Conservation (phyloP, 148 eudicot species). For the Dysphania ambrosioides region DNA sequence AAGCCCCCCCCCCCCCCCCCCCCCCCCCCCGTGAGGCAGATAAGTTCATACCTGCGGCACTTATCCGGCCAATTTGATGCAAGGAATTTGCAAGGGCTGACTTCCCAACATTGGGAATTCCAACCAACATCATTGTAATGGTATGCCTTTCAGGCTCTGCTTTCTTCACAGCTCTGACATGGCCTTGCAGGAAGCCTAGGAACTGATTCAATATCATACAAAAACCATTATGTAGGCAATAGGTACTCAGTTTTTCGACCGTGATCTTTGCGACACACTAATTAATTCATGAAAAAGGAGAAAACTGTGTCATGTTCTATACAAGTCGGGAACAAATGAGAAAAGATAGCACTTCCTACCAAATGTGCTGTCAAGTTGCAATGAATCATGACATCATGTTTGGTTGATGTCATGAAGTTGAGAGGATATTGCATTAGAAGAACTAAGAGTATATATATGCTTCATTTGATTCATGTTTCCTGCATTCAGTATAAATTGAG, state of each 20-base stretch:
- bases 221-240: not conserved
- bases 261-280: not conserved
- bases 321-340: no score
- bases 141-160: conserved; percentile 40
- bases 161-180: conserved; percentile 50
- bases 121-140: conserved; percentile 56
- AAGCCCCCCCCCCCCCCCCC: no score
- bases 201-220: conserved; percentile 35
- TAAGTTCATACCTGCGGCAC: conserved; percentile 53
- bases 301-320: not conserved
- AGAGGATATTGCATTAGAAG: not conserved
- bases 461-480: not conserved
- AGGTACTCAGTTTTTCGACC: not conserved
- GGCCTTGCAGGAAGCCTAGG: conserved; percentile 63
- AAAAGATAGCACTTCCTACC: no score
- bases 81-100: conserved; percentile 80
- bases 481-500: not conserved
- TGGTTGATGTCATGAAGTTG: no score
- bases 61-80: conserved; percentile 80
- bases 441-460: not conserved
- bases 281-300: not conserved
- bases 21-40: no score
- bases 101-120: conserved; percentile 84
- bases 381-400: no score
- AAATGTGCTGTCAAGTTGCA: no score